These are phyloP conservation scores for Avena atlantica DNA, from an alignment of 176 grass and related monocot species.

Conservation along the genomic window DNA sequence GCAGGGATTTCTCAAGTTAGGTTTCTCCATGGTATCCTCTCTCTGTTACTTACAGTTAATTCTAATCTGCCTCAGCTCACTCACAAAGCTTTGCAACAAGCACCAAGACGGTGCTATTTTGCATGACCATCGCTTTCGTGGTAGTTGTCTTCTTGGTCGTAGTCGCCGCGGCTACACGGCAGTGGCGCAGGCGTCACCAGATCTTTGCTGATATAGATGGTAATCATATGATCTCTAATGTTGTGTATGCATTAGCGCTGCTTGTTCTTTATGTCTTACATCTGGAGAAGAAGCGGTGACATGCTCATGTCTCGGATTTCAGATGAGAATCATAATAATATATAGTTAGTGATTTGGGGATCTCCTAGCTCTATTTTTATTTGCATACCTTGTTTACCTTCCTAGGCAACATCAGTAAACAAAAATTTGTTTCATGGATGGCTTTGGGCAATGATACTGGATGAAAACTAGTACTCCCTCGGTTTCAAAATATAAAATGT, in stretches of 20 bases:
- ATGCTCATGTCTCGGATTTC: constrained; percentile 25
- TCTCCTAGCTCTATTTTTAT: constrained; percentile 14
- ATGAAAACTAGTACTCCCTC: too few species aligned
- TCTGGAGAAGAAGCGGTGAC: constrained; percentile 19
- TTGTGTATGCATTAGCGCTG: neutral
- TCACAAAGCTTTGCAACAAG: constrained; percentile 33
- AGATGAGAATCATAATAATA: constrained; percentile 38
- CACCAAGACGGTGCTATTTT: constrained; percentile 33
- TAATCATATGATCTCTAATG: constrained; percentile 41
- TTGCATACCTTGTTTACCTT: neutral
- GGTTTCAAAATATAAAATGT: too few species aligned
- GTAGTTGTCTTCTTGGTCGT: constrained; percentile 29
- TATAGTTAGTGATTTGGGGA: neutral
- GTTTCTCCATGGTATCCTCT: neutral
- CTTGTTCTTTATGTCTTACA: constrained; percentile 23
- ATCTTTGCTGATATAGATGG: constrained; percentile 83
- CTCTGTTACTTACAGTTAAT: constrained; percentile 19
- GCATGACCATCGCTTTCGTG: constrained; percentile 17
- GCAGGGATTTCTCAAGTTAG: too few species aligned
- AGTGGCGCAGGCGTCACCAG: constrained; percentile 47
- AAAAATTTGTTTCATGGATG: constrained; percentile 6
- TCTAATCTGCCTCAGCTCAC: constrained; percentile 44
- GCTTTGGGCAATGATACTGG: too few species aligned
- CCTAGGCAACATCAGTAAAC: constrained; percentile 13
- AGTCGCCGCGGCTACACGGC: constrained; percentile 41